Conservation (phyloP, 345 rosid species). For the Citrus australasica region DNA sequence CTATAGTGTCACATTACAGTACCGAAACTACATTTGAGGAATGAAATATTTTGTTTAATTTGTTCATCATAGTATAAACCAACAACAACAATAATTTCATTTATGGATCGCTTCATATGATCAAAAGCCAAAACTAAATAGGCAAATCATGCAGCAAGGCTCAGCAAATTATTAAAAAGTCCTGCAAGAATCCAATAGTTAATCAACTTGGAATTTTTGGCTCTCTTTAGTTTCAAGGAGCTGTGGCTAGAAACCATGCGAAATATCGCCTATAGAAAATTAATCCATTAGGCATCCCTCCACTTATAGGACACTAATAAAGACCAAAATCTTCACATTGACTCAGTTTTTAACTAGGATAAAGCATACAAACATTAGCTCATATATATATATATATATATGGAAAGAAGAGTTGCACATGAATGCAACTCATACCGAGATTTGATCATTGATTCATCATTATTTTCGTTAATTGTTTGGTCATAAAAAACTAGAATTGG, state of each 20-base stretch:
- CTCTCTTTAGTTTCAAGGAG: not conserved
- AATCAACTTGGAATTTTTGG: not conserved
- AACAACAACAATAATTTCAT: not conserved
- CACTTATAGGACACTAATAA: conserved; percentile 16
- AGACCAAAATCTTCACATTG: conserved; percentile 1
- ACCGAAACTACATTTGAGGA: too few relatives aligned
- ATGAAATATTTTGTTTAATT: too few relatives aligned
- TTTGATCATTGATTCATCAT: not conserved
- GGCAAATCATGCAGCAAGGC: not conserved
- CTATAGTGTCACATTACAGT: too few relatives aligned
- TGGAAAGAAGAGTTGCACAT: not conserved
- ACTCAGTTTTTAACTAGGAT: not conserved
- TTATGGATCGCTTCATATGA: not conserved
- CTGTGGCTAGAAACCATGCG: not conserved
- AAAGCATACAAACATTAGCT: not conserved
- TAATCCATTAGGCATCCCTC: conserved; percentile 15
- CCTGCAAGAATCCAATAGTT: too few relatives aligned
- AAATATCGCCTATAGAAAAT: conserved; percentile 7
- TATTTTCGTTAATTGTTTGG: conserved; percentile 21
- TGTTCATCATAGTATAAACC: not conserved
- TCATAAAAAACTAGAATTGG: not conserved
- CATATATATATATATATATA: too few relatives aligned
- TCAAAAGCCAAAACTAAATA: not conserved
- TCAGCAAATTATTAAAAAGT: not conserved
- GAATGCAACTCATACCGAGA: not conserved